Evolutionary conservation across 2,329 filamentous ascomycete species (phyloP).

Genomic region (Xylaria sp.): DNA sequence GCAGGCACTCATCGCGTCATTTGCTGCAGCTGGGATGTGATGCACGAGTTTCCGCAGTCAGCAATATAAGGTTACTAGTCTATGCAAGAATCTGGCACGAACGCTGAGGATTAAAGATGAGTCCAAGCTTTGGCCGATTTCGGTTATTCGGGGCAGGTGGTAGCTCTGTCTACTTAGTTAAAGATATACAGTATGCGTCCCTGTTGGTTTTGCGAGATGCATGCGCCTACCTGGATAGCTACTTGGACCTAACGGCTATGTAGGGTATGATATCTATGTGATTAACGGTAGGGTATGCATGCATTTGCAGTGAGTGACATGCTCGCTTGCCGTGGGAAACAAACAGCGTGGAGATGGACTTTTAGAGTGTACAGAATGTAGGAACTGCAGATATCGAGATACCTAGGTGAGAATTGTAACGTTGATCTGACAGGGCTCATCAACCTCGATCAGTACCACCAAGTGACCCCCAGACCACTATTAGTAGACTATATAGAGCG

Average conservation of each 20-base stretch:
- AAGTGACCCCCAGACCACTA: neutral
- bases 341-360: slow-evolving; percentile 2
- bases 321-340: neutral
- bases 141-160: slow-evolving; percentile 10
- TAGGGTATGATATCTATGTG: slow-evolving; percentile 5
- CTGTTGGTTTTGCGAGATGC: slow-evolving; percentile 13
- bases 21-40: slow-evolving; percentile 6
- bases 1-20: slow-evolving; percentile 10
- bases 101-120: slow-evolving; percentile 5
- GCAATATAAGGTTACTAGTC: slow-evolving; percentile 1
- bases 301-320: slow-evolving; percentile 3
- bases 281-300: slow-evolving; percentile 11
- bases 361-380: neutral
- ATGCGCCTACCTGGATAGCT: neutral
- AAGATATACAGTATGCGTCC: slow-evolving; percentile 14
- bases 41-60: slow-evolving; percentile 22
- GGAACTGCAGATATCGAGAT: neutral
- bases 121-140: slow-evolving; percentile 18
- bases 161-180: neutral
- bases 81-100: slow-evolving; percentile 1
- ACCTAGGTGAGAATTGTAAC: neutral
- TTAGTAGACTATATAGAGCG: slow-evolving; percentile 7
- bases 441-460: too few relatives aligned
- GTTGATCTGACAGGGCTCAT: too few relatives aligned
- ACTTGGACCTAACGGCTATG: neutral